Base-by-base conservation (phyloP, 1,139 yeast species). In the Scheffersomyces stambukii region DNA sequence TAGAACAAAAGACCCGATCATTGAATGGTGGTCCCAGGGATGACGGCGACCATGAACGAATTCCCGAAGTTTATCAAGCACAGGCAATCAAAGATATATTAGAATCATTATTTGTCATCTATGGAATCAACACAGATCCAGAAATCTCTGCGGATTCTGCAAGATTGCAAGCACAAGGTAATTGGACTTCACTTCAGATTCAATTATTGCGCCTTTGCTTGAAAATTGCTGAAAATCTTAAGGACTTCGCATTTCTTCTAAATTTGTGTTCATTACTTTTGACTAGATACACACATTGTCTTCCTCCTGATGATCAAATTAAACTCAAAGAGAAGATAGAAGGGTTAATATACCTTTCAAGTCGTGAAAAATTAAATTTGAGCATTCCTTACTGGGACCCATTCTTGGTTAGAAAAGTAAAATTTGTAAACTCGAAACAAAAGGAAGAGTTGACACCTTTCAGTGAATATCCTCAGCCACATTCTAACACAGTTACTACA, bases 351-450 rank as follows among this genome's bases (percentile, higher is more conserved):
- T n/a, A n/a, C n/a, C n/a, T n/a, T n/a, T n/a, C n/a, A n/a, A n/a
- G n/a, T n/a, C n/a, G n/a, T n/a, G n/a, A n/a, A n/a, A 28, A 40
- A 34, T 26, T 55, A 43, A 38, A 50, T 4, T 23, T 30, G 10
- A 12, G 26, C 5, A 21, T 24, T 10, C 64, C 64, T 1, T 83
- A 83, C 44, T 82, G 89, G 82, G 95, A 85, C 50, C 81, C 83
- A 1, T 75, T 66, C 40, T 38, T 85, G 8, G 61, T 85, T 0
- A 63, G 91, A 33, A 70, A 64, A 23, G 62, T 78, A 5, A 54
- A 57, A 16, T 55, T 61, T 57, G 26, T 60, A 5, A 41, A 36
- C 28, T 40, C 44, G 25, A 44, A 48, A 26, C 34, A 36, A 13
- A 47, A 43, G 20, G 57, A 52, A 13, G 62, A 54, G 10, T 50